These are phyloP conservation scores for Fusarium sambucinum DNA, from an alignment of 2,329 filamentous ascomycete species.

Conservation along the genomic window DNA sequence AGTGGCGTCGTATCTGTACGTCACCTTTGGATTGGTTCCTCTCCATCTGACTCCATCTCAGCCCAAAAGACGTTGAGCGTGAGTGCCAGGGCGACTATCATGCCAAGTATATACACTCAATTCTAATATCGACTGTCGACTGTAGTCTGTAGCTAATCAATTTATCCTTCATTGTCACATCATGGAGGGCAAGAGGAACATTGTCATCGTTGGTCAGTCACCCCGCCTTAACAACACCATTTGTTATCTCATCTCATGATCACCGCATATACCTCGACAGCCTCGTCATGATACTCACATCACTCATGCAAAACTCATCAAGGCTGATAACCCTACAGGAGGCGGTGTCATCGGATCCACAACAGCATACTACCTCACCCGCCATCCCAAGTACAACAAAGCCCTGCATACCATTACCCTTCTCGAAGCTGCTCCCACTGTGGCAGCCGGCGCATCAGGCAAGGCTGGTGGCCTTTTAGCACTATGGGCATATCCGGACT, in stretches of 20 bases:
- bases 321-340: constrained; percentile 62
- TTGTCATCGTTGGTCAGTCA: constrained; percentile 63
- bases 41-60: constrained; percentile 4
- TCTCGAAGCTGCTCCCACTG: constrained; percentile 82
- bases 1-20: constrained; percentile 19
- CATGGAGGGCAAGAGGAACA: constrained; percentile 58
- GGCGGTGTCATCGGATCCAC: constrained; percentile 94
- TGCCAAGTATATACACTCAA: constrained; percentile 14
- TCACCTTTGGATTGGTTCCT: constrained; percentile 17
- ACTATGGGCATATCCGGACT: constrained; percentile 89
- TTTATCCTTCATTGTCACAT: not conserved
- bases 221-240: constrained; percentile 4
- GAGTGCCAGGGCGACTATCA: not conserved
- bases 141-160: not conserved
- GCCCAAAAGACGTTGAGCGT: constrained; percentile 11
- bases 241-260: not conserved
- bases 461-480: constrained; percentile 94
- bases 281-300: constrained; percentile 5
- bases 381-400: constrained; percentile 84
- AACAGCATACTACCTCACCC: constrained; percentile 90
- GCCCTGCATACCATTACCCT: constrained; percentile 82
- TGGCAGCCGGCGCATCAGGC: constrained; percentile 92
- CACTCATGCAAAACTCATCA: not conserved
- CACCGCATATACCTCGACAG: constrained; percentile 3
- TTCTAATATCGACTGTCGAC: constrained; percentile 1